Percentiles rank a stretch among this genome's conserved stretches.
Conservation (phyloP, 2,329 filamentous ascomycete genomes). For the Trichoderma oligosporum region DNA sequence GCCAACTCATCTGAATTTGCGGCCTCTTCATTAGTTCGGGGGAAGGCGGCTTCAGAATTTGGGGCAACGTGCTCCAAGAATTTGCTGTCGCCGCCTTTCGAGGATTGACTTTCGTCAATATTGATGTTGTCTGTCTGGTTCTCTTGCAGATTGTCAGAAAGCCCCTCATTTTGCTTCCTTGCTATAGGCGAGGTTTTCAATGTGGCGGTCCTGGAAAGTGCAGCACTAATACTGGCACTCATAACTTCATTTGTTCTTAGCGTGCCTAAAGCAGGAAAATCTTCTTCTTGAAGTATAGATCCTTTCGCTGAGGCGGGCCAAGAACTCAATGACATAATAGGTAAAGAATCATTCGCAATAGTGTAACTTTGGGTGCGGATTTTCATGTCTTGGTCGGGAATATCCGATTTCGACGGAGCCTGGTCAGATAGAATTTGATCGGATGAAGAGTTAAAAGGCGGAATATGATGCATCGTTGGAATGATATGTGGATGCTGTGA, state of each 20-base stretch:
- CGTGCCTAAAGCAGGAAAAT: constrained; percentile 58
- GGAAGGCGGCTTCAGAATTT: not conserved
- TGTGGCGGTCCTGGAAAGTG: constrained; percentile 35
- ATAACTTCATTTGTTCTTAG: constrained; percentile 36
- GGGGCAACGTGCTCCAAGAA: not conserved
- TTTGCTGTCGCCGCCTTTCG: not conserved
- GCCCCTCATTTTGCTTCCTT: constrained; percentile 27
- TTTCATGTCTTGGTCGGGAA: constrained; percentile 36
- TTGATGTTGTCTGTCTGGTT: constrained; percentile 17
- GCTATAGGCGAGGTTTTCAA: constrained; percentile 34
- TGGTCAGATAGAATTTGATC: constrained; percentile 34
- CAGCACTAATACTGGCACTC: constrained; percentile 30
- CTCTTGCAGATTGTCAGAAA: not conserved
- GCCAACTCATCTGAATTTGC: constrained; percentile 14
- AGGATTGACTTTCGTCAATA: not conserved
- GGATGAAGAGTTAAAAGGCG: constrained; percentile 27
- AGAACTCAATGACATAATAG: not conserved
- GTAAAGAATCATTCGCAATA: not conserved
- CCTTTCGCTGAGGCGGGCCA: constrained; percentile 15
- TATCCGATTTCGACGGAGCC: constrained; percentile 29
- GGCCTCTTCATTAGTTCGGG: not conserved
- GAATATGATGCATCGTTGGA: constrained; percentile 28
- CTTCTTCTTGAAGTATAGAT: constrained; percentile 52
- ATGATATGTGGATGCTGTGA: constrained; percentile 26
- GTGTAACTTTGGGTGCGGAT: constrained; percentile 18